Evolutionary conservation across 495 filamentous ascomycete species (phyloP), one percentile per base, ranked within the genome.

Genomic region (Bryoglossum gracile): DNA sequence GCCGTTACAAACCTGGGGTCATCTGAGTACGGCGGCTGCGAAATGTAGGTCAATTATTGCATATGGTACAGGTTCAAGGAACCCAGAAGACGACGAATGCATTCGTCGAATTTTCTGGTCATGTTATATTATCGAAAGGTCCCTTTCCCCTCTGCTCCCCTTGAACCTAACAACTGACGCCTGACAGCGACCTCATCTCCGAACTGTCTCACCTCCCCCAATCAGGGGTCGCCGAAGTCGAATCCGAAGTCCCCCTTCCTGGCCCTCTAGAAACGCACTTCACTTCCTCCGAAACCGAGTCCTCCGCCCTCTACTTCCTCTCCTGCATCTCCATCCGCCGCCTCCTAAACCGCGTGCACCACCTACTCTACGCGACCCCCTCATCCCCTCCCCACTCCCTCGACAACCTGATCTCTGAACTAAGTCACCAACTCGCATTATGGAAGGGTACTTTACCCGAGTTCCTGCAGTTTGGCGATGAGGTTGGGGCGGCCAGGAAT

Each of bases 51-150:
- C 68, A 4, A 56, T 71, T 1, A 38, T 70, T 22, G 65, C 62
- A 8, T 61, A 65, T 28, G 53, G 51, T 0, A 50, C 54, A 1
- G 23, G 24, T 3, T 53, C 55, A 18, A 45, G 54, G 8, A 58
- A 52, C 6, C 28, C 58, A 0, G 59, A 68, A 43, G 62, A 68
- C 30, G 51, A 58, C 28, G 69, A 73, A 55, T 66, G 68, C 19
- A 62, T 72, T 18, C 59, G 63, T 4, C 59, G 70, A 5, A 72
- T 73, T 18, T 74, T 74, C 45, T 74, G 70, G 69, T 68, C 69
- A 0, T 71, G 68, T 43, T 74, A 70, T 51, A 67, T 74, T 14
- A 62, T 74, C 8, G 70, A 74, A 43, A 68, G 64, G 54, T 57
- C 4, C 13, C 11, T 22, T 11, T 8, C 57, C 56, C 36, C 9